Evolutionary conservation across 805 yeast species (phyloP), one percentile per base, ranked within the genome.

Genomic region (Myxozyma mucilagina): DNA sequence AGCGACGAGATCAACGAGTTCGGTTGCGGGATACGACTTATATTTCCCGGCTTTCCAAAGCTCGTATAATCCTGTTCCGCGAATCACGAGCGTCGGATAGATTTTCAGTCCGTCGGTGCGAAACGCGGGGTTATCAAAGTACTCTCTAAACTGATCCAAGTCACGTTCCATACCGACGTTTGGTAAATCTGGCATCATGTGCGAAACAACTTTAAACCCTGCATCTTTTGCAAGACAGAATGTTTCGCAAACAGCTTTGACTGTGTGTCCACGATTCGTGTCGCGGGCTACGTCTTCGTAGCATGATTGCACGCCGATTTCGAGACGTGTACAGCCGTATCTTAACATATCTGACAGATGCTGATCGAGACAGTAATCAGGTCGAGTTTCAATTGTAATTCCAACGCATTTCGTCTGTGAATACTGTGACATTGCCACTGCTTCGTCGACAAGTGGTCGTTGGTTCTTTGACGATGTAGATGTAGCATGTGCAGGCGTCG

Each of bases 171-270:
- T 90, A 18, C 98, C 99, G 61, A 94, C 97, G 71, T 94, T 94
- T 16, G 99, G 99, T 70, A 94, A 80, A 79, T 94, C 99, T 14
- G 99, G 99, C 99, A 94, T 94, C 99, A 94, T 94, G 77, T 94
- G 99, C 67, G 96, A 86, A 29, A 94, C 99, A 56, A 94, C 96
- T 73, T 94, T 94, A 76, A 92, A 94, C 13, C 99, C 99, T 0
- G 99, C 93, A 75, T 94, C 99, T 73, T 94, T 94, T n/a, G 98
- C 96, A 49, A 88, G 84, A 0, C 90, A 89, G 78, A 94, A 94
- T 0, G 98, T 94, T 72, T 93, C 96, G 75, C 97, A 89, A 9
- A 94, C 99, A 1, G 98, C 85, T 73, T 87, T 87, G 24, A 94
- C 99, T 0, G 99, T 94, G 72, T 94, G 99, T 2, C 99, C 99